Evolutionary conservation across 1,284 basidiomycete species (phyloP), one percentile per base, ranked within the genome.

Genomic region (Hypsizygus ulmarius): DNA sequence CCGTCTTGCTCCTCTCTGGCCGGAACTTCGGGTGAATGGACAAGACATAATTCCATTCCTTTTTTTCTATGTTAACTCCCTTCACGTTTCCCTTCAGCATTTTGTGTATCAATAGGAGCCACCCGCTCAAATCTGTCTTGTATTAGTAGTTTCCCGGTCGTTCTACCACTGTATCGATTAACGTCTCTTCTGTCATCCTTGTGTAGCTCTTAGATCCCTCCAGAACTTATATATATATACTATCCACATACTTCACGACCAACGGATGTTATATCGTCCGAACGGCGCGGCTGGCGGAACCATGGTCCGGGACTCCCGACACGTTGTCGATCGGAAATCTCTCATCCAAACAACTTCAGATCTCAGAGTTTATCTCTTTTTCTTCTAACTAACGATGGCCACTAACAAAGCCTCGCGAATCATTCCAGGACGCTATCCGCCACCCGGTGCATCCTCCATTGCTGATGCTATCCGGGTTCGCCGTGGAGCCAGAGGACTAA

Each of bases 401-500:
- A 21, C 44, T 51, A 43, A 54, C 11, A 51, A 41, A 41, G 35
- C 51, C 12, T 75, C 73, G 18, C 64, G 68, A 29, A 57, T 73
- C 8, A 65, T 76, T 7, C 59, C 71, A 50, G 75, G 73, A 8
- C 60, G 70, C 34, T 72, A 70, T 54, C 75, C 74, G 11, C 56
- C 65, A 3, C 65, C 65, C 32, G 73, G 73, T 1, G 58, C 62
- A 10, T 72, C 71, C 1, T 51, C 60, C 6, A 64, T 74, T 38
- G 76, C 72, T 9, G 75, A 77, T 59, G 63, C 64, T 0, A 77
- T 78, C 41, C 68, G 74, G 34, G 65, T 63, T 49, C 67, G 75
- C 45, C 70, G 76, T 16, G 75, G 74, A 27, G 45, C 51, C 41
- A 59, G 75, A 29, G 75, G 74, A 0, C 61, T 78, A 11, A 75